Evolutionary conservation across 805 yeast genomes (phyloP), one percentile per base, ranked within the genome.

Genomic region (Maudiozyma saulgeensis): DNA sequence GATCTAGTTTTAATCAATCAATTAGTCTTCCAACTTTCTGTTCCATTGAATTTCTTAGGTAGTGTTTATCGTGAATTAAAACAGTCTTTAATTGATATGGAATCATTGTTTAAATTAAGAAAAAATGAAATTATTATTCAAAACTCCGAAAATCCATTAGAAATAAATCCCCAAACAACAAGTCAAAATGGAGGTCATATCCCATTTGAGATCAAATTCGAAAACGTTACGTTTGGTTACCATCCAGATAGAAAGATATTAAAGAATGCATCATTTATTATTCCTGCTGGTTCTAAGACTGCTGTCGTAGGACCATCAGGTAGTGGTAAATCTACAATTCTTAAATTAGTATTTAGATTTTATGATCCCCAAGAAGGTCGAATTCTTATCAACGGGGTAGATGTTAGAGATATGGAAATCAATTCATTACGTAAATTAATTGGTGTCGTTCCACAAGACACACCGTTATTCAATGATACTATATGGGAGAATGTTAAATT

Each of bases 261-360:
- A 58, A 72, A 77, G 39, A 84, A 91, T 64, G 90, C 91, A 11
- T 70, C 83, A 2, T 93, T 91, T 62, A 78, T 81, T 1, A 86
- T 91, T 42, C 96, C 96, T 3, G 88, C 95, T 2, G 99, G 98
- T 6, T 68, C 81, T 55, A 87, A 87, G 56, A 91, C 90, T 15
- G 98, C 98, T 11, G 80, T 91, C 60, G 99, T 91, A 11, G 99
- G 99, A 0, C 95, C 98, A 0, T 84, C 95, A 7, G 99, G 99
- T 4, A 82, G 91, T 57, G 99, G 99, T 41, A 91, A 91, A 68
- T 87, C 96, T 0, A 91, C 99, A 0, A 78, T 93, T 39, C 68
- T 91, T 57, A 76, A 89, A 59, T 70, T 91, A 35, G 82, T 88
- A 0, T 91, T 91, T 71, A 71, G 99, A 58, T 91, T 93, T 64